Conservation (phyloP, 108 stramenopile genomes). For the Asterionellopsis glacialis region DNA sequence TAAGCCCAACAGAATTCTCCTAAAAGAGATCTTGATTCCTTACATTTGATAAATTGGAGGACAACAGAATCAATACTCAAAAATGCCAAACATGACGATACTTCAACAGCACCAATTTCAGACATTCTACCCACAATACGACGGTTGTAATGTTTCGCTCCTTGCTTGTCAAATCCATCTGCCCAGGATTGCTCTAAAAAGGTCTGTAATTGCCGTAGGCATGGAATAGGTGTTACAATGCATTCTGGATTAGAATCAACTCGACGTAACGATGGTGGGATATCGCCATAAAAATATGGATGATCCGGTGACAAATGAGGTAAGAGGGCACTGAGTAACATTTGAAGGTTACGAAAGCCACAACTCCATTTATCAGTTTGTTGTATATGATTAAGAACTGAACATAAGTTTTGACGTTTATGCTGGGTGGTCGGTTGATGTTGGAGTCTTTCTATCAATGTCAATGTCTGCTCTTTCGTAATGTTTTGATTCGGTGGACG, state of each 20-base stretch:
- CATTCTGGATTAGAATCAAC: neutral
- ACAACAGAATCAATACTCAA: constrained; percentile 62
- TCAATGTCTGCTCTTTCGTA: no score
- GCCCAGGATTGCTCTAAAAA: constrained; percentile 60
- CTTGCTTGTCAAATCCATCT: constrained; percentile 58
- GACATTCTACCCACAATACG: constrained; percentile 38
- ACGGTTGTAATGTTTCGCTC: constrained; percentile 55
- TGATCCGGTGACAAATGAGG: constrained; percentile 34
- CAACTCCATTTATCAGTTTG: constrained; percentile 80
- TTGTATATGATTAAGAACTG: constrained; percentile 18
- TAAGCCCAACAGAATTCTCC: constrained; percentile 52
- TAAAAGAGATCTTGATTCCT: constrained; percentile 37
- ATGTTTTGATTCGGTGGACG: no score
- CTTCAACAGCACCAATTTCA: constrained; percentile 78
- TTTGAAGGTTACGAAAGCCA: constrained; percentile 80
- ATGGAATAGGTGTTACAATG: constrained; percentile 44
- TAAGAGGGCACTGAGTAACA: constrained; percentile 58
- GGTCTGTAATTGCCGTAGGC: constrained; percentile 45
- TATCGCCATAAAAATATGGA: constrained; percentile 11
- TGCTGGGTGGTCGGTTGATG: no score
- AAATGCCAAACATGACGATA: constrained; percentile 50
- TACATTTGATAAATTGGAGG: constrained; percentile 66
- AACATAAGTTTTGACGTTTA: no score
- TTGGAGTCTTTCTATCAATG: no score
- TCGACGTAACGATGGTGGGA: neutral